phyloP scores from a whole-genome alignment of 345 rosid genomes.

The Dimocarpus longan region DNA sequence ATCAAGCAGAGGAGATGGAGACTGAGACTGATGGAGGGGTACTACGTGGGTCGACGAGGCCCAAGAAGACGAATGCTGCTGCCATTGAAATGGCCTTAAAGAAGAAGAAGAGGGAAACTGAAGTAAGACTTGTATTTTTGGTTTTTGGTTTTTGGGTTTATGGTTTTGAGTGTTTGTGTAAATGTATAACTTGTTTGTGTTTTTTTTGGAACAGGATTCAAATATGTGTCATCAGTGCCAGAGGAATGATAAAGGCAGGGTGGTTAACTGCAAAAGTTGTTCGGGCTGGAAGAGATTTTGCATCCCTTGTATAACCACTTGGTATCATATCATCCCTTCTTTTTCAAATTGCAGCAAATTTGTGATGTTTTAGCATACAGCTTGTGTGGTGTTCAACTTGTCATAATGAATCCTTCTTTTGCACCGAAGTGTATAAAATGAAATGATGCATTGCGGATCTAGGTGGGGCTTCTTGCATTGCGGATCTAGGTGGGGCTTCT shows the following conservation, averaged over 20 bases:
- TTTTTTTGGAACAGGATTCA: slow-evolving; percentile 22
- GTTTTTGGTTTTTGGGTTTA: background rate
- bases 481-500: background rate
- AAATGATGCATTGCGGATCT: background rate
- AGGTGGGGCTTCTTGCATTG: background rate
- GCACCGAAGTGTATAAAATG: background rate
- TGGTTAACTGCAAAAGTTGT: slow-evolving; percentile 52
- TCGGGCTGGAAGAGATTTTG: slow-evolving; percentile 50
- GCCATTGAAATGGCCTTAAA: no score
- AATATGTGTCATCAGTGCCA: slow-evolving; percentile 72
- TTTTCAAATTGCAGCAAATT: background rate
- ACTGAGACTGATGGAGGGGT: no score
- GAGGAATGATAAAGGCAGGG: slow-evolving; percentile 49
- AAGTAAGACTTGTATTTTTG: background rate
- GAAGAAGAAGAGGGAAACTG: background rate
- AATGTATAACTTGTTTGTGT: background rate
- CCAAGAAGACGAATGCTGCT: no score
- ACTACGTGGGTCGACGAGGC: no score
- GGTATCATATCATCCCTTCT: slow-evolving; percentile 35
- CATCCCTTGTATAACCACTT: slow-evolving; percentile 36
- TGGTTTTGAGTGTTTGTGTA: background rate
- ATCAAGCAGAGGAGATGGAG: no score
- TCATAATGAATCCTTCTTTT: background rate
- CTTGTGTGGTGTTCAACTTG: background rate
- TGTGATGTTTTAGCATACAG: background rate